Conservation (phyloP, 192 early-diverging fungal species). For the Diversispora epigaea region DNA sequence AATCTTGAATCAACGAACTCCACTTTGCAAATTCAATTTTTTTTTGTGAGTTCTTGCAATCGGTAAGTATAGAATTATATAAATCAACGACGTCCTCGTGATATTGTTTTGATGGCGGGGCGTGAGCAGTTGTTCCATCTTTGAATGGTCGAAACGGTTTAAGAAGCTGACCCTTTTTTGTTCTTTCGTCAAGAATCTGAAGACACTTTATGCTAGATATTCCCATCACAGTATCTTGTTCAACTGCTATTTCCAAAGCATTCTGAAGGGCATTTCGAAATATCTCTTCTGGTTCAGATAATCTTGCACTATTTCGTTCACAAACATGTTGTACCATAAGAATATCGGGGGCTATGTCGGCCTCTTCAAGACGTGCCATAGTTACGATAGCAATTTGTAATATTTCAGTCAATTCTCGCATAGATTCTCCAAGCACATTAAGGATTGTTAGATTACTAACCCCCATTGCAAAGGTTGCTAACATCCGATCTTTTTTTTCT, state of each 20-base stretch:
- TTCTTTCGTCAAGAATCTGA: conserved; percentile 22
- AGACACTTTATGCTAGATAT: conserved; percentile 11
- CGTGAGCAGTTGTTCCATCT: too few relatives aligned
- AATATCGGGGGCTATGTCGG: conserved; percentile 28
- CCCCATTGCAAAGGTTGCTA: conserved; percentile 34
- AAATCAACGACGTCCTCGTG: too few relatives aligned
- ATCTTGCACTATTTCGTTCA: conserved; percentile 16
- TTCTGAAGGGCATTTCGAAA: conserved; percentile 20
- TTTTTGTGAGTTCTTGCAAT: too few relatives aligned
- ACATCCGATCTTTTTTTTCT: conserved; percentile 28
- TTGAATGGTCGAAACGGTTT: conserved; percentile 32
- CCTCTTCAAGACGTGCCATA: conserved; percentile 33
- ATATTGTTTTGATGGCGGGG: too few relatives aligned
- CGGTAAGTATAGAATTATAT: too few relatives aligned
- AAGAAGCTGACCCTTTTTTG: conserved; percentile 24
- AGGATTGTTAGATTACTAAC: conserved; percentile 31
- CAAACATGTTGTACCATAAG: conserved; percentile 33
- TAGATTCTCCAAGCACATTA: conserved; percentile 30
- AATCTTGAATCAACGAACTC: too few relatives aligned
- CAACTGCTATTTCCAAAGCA: conserved; percentile 22
- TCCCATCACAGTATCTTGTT: conserved; percentile 30
- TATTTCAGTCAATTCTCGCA: conserved; percentile 29
- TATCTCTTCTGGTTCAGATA: conserved; percentile 6
- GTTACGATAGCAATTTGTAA: conserved; percentile 33
- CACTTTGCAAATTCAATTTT: too few relatives aligned